These are phyloP conservation scores for Ascochyta pisi DNA, from an alignment of 2,329 filamentous ascomycete genomes.

Conservation along the genomic window DNA sequence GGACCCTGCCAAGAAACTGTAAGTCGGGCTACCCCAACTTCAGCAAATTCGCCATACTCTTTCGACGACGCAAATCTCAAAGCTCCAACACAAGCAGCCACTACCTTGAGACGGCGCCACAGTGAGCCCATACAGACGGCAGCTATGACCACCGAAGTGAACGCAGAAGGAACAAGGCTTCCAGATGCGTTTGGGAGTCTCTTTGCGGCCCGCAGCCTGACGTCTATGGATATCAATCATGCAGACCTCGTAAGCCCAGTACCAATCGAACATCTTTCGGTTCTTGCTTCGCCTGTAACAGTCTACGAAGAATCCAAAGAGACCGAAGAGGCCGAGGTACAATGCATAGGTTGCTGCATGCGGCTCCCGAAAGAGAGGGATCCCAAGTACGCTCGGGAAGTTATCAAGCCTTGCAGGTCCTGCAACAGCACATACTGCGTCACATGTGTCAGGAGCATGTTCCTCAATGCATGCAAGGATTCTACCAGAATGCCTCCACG, in stretches of 20 bases:
- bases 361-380: conserved; percentile 19
- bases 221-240: conserved; percentile 12
- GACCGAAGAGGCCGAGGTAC: conserved; percentile 4
- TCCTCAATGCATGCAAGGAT: conserved; percentile 50
- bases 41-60: not conserved
- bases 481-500: conserved; percentile 54
- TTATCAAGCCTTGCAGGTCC: conserved; percentile 38
- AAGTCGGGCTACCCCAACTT: not conserved
- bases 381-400: conserved; percentile 9
- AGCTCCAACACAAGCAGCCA: not conserved
- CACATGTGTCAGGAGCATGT: conserved; percentile 51
- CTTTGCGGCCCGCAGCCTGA: conserved; percentile 14
- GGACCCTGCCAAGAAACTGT: conserved; percentile 19
- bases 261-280: not conserved
- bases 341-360: conserved; percentile 35
- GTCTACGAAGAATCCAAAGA: not conserved
- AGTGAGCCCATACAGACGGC: conserved; percentile 17
- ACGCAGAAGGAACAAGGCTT: conserved; percentile 1
- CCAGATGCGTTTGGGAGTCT: conserved; percentile 12
- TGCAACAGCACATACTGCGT: conserved; percentile 45
- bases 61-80: conserved; percentile 21
- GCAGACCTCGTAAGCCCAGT: not conserved
- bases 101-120: conserved; percentile 17
- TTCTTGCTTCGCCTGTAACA: not conserved
- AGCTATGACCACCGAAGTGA: not conserved